Conservation (phyloP, 2,329 filamentous ascomycete species). For the Pseudogymnoascus pannorum region DNA sequence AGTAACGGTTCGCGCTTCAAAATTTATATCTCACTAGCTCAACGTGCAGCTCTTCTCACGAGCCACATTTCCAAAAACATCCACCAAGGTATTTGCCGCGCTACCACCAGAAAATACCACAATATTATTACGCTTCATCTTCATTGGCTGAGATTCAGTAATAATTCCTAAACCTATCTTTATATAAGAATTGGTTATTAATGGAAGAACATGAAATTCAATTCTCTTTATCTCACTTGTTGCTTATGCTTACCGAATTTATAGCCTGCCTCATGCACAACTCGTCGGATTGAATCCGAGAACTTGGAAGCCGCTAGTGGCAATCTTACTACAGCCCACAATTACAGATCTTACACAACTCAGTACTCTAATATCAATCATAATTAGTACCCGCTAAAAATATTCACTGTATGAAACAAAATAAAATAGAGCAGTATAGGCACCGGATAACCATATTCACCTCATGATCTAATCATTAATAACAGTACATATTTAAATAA, state of each 20-base stretch:
- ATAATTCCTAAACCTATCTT: slow-evolving; percentile 3
- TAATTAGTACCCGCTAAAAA: neutral
- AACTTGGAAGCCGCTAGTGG: neutral
- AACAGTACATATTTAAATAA: neutral
- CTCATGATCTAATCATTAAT: neutral
- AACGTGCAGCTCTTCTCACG: slow-evolving; percentile 27
- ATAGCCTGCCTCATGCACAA: neutral
- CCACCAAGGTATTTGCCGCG: slow-evolving; percentile 88
- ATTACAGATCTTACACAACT: neutral
- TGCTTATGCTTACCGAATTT: neutral
- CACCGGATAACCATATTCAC: too few relatives aligned
- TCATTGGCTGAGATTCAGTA: neutral
- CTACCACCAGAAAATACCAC: slow-evolving; percentile 89
- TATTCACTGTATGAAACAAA: neutral
- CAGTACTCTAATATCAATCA: neutral
- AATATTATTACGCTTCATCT: slow-evolving; percentile 42
- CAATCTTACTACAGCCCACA: neutral
- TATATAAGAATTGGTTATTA: neutral
- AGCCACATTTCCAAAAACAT: slow-evolving; percentile 64
- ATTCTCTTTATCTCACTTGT: neutral
- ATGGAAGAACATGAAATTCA: neutral
- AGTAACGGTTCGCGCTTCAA: slow-evolving; percentile 36
- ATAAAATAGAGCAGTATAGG: too few relatives aligned
- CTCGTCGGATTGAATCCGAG: slow-evolving; percentile 1
- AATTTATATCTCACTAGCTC: slow-evolving; percentile 26